Conservation (phyloP, 2,329 filamentous ascomycete genomes). For the Paecilomyces sp. region DNA sequence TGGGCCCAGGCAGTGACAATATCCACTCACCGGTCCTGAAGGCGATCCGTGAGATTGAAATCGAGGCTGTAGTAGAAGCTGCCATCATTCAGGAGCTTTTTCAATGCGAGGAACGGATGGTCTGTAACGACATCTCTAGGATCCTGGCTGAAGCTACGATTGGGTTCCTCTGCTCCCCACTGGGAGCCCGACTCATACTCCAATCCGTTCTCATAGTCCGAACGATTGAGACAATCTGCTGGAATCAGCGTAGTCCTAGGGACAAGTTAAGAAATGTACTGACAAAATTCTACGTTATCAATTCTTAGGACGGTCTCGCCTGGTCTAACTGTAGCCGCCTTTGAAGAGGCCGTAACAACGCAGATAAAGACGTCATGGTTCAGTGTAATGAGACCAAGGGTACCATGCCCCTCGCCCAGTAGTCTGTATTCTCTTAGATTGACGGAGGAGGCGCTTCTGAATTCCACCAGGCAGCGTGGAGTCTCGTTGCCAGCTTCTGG, state of each 20-base stretch:
- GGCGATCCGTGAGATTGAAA: conserved; percentile 87
- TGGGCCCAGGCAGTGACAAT: neutral
- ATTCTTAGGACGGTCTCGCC: conserved; percentile 89
- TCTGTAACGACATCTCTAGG: conserved; percentile 66
- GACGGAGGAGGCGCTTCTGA: conserved; percentile 56
- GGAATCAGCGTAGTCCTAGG: conserved; percentile 2
- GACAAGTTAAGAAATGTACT: neutral
- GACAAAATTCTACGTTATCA: conserved; percentile 72
- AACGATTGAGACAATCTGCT: conserved; percentile 74
- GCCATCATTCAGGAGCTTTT: conserved; percentile 85
- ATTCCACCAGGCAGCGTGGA: conserved; percentile 80
- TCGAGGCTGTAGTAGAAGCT: conserved; percentile 97
- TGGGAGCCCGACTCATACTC: conserved; percentile 49
- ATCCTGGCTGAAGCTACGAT: conserved; percentile 45
- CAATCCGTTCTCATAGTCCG: conserved; percentile 73
- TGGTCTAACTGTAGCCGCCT: conserved; percentile 74
- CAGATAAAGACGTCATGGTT: conserved; percentile 83
- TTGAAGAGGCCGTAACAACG: conserved; percentile 71
- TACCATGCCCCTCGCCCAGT: conserved; percentile 74
- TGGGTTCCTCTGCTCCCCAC: conserved; percentile 47
- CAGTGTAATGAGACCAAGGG: conserved; percentile 78
- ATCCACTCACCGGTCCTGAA: conserved; percentile 68
- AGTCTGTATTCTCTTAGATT: conserved; percentile 71
- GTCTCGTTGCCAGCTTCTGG: conserved; percentile 27
- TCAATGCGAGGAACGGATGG: conserved; percentile 82